Conservation (phyloP, 768 basidiomycete genomes). For the Mycena albidolilacea region DNA sequence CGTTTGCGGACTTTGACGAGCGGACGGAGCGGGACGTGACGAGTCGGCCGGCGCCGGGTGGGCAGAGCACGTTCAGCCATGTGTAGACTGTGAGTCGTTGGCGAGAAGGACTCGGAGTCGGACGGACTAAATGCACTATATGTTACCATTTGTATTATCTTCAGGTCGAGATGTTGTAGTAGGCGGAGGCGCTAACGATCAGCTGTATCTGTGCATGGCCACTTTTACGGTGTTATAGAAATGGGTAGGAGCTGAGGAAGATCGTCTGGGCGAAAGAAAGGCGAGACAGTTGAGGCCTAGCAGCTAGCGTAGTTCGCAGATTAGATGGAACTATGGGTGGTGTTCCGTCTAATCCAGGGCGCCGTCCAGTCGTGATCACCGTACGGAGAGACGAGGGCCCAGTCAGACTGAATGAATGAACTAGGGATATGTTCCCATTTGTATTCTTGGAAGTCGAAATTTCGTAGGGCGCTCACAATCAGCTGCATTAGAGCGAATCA, state of each 20-base stretch:
- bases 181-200: neutral
- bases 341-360: too few species aligned
- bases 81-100: neutral
- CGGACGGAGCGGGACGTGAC: constrained; percentile 60
- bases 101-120: too few species aligned
- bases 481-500: neutral
- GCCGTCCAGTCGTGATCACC: too few species aligned
- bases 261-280: too few species aligned
- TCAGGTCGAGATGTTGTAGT: constrained; percentile 2
- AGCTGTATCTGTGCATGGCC: constrained; percentile 6
- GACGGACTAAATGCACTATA: neutral
- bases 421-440: neutral
- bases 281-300: too few species aligned
- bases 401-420: neutral
- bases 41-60: constrained; percentile 54
- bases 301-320: too few species aligned
- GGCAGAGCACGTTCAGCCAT: constrained; percentile 45
- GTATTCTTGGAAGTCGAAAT: neutral
- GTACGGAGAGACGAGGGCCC: neutral
- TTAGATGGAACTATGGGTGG: too few species aligned
- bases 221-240: neutral
- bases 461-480: neutral
- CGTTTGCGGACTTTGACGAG: constrained; percentile 69
- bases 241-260: too few species aligned
- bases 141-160: constrained; percentile 5